A percentile compares a stretch with the other conserved stretches of the same genome.
Conservation (phyloP, 1,284 basidiomycete genomes). For the Melampsora americana region DNA sequence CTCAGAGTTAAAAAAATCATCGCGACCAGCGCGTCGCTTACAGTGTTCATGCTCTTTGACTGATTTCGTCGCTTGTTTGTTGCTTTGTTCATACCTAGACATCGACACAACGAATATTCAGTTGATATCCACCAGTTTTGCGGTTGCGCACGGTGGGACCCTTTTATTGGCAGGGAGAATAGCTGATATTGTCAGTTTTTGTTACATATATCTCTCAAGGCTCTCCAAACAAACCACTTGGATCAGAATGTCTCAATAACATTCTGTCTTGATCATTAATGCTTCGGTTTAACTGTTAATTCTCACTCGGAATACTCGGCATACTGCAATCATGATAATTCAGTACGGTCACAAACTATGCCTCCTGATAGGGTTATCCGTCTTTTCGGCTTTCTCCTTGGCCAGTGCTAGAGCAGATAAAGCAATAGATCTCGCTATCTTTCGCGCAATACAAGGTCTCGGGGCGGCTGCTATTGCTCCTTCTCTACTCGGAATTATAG, state of each 20-base stretch:
- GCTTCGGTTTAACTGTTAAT: no score
- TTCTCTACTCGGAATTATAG: slow-evolving; percentile 30
- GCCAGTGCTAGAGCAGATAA: slow-evolving; percentile 18
- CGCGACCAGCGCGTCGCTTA: no score
- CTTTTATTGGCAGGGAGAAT: slow-evolving; percentile 35
- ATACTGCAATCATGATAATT: neutral
- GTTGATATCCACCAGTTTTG: slow-evolving; percentile 26
- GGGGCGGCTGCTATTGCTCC: slow-evolving; percentile 35
- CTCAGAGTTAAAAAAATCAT: no score
- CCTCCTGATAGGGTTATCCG: slow-evolving; percentile 13
- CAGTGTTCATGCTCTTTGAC: no score
- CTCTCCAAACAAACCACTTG: neutral
- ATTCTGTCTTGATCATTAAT: no score
- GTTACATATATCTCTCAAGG: neutral
- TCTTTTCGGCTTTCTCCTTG: slow-evolving; percentile 14
- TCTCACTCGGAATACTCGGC: neutral
- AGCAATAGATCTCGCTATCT: slow-evolving; percentile 26
- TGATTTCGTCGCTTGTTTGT: no score
- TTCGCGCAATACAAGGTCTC: slow-evolving; percentile 36
- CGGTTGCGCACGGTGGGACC: slow-evolving; percentile 20
- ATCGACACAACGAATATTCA: slow-evolving; percentile 12
- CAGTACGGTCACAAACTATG: slow-evolving; percentile 40
- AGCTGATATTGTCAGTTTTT: slow-evolving; percentile 29
- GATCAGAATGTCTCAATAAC: neutral
- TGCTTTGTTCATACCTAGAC: no score